These are phyloP conservation scores for Tricholomella constricta DNA, from an alignment of 768 basidiomycete species.

Conservation along the genomic window DNA sequence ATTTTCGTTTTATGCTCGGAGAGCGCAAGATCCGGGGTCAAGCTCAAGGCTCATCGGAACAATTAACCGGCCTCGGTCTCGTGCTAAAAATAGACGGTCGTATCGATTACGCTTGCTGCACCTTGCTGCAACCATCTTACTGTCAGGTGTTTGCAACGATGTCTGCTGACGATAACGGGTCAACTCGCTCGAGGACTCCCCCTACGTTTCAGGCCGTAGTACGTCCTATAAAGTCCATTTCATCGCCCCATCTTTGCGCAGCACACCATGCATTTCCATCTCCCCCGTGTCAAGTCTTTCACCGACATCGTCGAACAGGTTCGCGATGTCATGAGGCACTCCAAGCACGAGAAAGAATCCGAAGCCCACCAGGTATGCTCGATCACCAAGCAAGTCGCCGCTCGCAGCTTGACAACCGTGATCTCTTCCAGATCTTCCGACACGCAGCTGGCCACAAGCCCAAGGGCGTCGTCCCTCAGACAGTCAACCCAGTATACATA, in stretches of 20 bases:
- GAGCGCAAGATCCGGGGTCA: constrained; percentile 6
- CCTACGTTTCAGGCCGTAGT: constrained; percentile 21
- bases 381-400: constrained; percentile 1
- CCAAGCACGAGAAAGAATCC: constrained; percentile 79
- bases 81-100: too few species aligned
- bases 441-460: constrained; percentile 68
- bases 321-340: constrained; percentile 63
- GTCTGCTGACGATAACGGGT: constrained; percentile 10
- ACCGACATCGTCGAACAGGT: constrained; percentile 60
- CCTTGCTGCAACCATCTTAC: too few species aligned
- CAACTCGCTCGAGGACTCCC: constrained; percentile 18
- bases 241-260: neutral
- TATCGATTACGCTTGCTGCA: too few species aligned
- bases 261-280: constrained; percentile 45
- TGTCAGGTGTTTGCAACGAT: too few species aligned
- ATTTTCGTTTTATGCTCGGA: constrained; percentile 3
- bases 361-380: constrained; percentile 77
- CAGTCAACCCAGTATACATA: constrained; percentile 61
- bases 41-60: neutral
- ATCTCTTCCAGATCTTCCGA: constrained; percentile 65
- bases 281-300: constrained; percentile 46
- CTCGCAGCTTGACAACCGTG: constrained; percentile 8
- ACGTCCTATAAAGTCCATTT: constrained; percentile 11
- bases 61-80: neutral
- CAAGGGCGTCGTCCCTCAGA: constrained; percentile 66